Percentiles rank a stretch among this genome's conserved stretches.
These are phyloP conservation scores for Phytophthora hibernalis DNA, from an alignment of 352 stramenopile species.

Conservation along the genomic window DNA sequence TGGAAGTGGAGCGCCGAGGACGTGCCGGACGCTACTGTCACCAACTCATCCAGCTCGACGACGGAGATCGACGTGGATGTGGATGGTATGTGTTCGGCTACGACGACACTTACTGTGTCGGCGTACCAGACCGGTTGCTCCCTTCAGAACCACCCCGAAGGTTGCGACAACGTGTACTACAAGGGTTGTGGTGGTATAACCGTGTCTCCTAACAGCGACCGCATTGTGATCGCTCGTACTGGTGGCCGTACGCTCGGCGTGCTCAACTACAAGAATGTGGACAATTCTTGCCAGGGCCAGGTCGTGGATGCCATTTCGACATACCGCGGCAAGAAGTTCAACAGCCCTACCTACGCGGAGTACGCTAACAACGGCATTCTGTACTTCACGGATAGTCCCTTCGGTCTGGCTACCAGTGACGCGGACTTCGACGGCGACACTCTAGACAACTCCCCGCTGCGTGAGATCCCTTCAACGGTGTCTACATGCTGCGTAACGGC, in stretches of 20 bases:
- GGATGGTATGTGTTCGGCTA: slow-evolving; percentile 44
- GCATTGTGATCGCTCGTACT: slow-evolving; percentile 78
- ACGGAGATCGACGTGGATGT: slow-evolving; percentile 47
- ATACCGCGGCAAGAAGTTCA: slow-evolving; percentile 82
- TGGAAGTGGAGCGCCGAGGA: slow-evolving; percentile 74
- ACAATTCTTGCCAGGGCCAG: slow-evolving; percentile 63
- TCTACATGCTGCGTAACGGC: slow-evolving; percentile 72
- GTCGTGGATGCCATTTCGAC: slow-evolving; percentile 79
- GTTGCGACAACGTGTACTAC: slow-evolving; percentile 75
- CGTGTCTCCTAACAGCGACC: slow-evolving; percentile 64
- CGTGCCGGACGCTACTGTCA: slow-evolving; percentile 40
- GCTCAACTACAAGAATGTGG: slow-evolving; percentile 65
- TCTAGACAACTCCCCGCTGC: slow-evolving; percentile 70
- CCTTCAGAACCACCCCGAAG: slow-evolving; percentile 68
- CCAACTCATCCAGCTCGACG: slow-evolving; percentile 43
- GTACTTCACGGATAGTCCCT: slow-evolving; percentile 85
- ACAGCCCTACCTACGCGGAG: slow-evolving; percentile 75
- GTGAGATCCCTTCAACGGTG: slow-evolving; percentile 82
- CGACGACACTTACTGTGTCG: slow-evolving; percentile 60
- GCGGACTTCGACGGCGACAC: slow-evolving; percentile 70
- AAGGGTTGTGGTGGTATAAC: slow-evolving; percentile 85
- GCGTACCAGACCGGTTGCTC: slow-evolving; percentile 74
- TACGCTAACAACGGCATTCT: slow-evolving; percentile 69
- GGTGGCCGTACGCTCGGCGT: slow-evolving; percentile 77
- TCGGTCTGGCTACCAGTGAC: slow-evolving; percentile 67